These are phyloP conservation scores for Pyrenophora tritici-repentis DNA, from an alignment of 2,329 filamentous ascomycete species.

Conservation along the genomic window DNA sequence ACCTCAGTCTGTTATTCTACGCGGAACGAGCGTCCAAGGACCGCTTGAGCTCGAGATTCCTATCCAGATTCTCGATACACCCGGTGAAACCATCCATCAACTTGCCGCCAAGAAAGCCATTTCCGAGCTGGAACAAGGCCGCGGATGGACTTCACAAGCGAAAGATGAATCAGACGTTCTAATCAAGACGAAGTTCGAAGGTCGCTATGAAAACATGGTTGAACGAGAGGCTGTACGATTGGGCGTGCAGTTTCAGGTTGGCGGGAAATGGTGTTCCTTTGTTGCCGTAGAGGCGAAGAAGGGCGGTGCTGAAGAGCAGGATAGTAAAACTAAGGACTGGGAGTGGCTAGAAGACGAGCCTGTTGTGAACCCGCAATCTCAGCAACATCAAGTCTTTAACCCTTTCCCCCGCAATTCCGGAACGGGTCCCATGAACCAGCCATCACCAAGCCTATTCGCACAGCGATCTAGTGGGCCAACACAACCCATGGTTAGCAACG, in stretches of 20 bases:
- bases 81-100: constrained; percentile 67
- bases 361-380: neutral
- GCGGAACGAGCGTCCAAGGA: constrained; percentile 61
- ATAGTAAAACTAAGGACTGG: constrained; percentile 21
- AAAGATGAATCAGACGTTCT: constrained; percentile 46
- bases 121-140: constrained; percentile 70
- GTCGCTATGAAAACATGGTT: constrained; percentile 63
- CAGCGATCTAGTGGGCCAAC: too few relatives aligned
- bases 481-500: too few relatives aligned
- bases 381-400: neutral
- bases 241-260: constrained; percentile 69
- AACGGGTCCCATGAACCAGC: too few relatives aligned
- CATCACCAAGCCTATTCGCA: too few relatives aligned
- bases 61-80: constrained; percentile 55
- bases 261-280: constrained; percentile 73
- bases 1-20: constrained; percentile 63
- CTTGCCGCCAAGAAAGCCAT: constrained; percentile 71
- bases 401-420: too few relatives aligned
- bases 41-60: constrained; percentile 69
- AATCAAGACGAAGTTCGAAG: constrained; percentile 50
- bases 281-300: constrained; percentile 63
- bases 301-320: neutral
- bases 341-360: constrained; percentile 33
- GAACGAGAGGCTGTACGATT: constrained; percentile 69
- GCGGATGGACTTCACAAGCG: constrained; percentile 62